A percentile compares a stretch with the other conserved stretches of the same genome.
phyloP scores from a whole-genome alignment of 129 eudicot species.

The Heracleum sosnowskyi region DNA sequence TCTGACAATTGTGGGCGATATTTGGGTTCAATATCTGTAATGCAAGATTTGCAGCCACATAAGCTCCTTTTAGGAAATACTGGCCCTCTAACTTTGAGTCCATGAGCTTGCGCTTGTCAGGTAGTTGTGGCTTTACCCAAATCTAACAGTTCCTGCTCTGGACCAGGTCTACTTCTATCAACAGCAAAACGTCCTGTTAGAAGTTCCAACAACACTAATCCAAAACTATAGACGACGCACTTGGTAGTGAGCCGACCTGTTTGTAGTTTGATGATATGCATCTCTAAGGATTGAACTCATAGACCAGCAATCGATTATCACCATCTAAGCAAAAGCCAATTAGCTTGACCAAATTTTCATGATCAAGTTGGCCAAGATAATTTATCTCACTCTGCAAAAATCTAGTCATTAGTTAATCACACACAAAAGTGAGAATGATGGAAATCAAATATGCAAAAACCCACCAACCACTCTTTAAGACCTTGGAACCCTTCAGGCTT shows the following conservation, averaged over 20 bases:
- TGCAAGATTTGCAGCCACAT: conserved; percentile 32
- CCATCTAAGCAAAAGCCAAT: conserved; percentile 60
- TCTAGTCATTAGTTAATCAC: background rate
- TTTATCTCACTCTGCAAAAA: conserved; percentile 55
- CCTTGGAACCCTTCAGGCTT: conserved; percentile 49
- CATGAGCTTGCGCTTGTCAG: conserved; percentile 29
- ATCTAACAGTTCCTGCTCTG: conserved; percentile 41
- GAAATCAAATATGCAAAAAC: conserved; percentile 14
- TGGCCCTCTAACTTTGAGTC: conserved; percentile 40
- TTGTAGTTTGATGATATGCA: conserved; percentile 42
- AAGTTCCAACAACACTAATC: conserved; percentile 55
- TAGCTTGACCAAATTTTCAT: conserved; percentile 61
- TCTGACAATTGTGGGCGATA: conserved; percentile 38
- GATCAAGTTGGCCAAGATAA: conserved; percentile 58
- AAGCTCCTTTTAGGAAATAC: conserved; percentile 35
- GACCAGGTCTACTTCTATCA: conserved; percentile 25
- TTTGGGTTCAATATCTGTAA: conserved; percentile 26
- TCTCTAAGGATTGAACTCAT: conserved; percentile 65
- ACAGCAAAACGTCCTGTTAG: conserved; percentile 49
- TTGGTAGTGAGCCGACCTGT: conserved; percentile 54
- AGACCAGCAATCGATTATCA: conserved; percentile 49
- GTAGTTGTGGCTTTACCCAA: conserved; percentile 48
- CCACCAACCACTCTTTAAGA: conserved; percentile 70
- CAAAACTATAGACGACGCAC: conserved; percentile 66
- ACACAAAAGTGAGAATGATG: background rate